Base-by-base conservation (phyloP, 179 eudicot species). In the Spergularia azorica region DNA sequence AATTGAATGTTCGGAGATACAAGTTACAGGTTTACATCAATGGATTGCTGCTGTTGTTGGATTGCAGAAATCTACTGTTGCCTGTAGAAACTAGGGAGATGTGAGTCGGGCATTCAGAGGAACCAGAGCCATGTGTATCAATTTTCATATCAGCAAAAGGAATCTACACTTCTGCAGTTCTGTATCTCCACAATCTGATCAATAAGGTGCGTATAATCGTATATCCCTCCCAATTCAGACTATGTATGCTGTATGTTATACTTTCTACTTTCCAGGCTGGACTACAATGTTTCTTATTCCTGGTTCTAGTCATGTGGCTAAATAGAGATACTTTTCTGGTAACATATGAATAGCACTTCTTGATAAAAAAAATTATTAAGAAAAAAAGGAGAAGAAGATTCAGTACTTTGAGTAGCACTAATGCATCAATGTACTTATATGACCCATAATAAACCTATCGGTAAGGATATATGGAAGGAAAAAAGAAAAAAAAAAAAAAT, bases 31-130 rank as follows among this genome's bases (percentile, higher is more conserved):
- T 52, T 57, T 52, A 76, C 66, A 62, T 62, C 21, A 15, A 18
- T 62, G 66, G 57, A 66, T 68, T 68, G 68, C 67, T 9, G 38
- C 39, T 6, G 14, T 74, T 52, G 26, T 32, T 73, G 70, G 48
- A 50, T 54, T 63, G 15, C 50, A 21, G 60, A 12, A 21, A 16
- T 16, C 15, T 50, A 50, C 51, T 11, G 48, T 63, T 26, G 39
- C 77, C 61, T 74, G 26, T 10, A 7, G 61, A 52, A 63, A 69
- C 60, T 48, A 26, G 32, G 17, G 14, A 63, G 71, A 32, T 50
- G 54, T 12, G 71, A 63, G 48, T 43, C 48, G 48, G 0, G 48
- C 5, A 56, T n/a, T 26, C 32, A 26, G 32, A 26, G 32, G 32
- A 26, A 26, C 52, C 52, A n/a, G 54, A 15, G 52, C 51, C 36